Evolutionary conservation across 306 rosid species (phyloP).

Genomic region (Pyrus pyrifolia): DNA sequence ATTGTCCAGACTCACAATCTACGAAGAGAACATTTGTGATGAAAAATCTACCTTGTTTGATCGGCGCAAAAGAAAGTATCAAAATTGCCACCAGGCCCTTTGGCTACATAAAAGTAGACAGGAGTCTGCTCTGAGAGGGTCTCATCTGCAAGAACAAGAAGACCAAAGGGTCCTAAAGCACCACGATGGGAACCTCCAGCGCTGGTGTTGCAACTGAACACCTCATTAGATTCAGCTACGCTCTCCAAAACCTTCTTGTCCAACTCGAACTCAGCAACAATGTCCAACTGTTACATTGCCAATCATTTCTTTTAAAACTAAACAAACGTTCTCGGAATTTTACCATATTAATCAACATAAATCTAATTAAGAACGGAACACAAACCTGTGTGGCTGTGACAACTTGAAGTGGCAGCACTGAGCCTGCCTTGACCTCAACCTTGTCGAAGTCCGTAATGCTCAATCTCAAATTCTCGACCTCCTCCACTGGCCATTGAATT

Average conservation of each 20-base stretch:
- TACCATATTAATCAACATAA: not conserved
- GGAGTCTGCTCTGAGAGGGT: constrained; percentile 69
- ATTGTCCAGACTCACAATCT: no score
- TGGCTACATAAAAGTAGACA: constrained; percentile 60
- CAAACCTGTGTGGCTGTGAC: constrained; percentile 71
- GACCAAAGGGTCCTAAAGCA: constrained; percentile 88
- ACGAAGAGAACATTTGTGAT: not conserved
- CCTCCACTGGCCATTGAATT: constrained; percentile 86
- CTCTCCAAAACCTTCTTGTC: constrained; percentile 52
- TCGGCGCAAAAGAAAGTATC: constrained; percentile 64
- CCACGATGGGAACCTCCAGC: constrained; percentile 62
- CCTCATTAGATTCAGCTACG: constrained; percentile 18
- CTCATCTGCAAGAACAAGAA: constrained; percentile 67
- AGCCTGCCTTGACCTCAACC: constrained; percentile 48
- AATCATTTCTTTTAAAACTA: not conserved
- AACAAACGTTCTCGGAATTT: not conserved
- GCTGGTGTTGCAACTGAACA: constrained; percentile 48
- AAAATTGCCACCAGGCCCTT: constrained; percentile 51
- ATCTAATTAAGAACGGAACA: constrained; percentile 3
- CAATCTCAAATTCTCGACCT: constrained; percentile 62
- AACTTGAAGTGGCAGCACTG: constrained; percentile 48
- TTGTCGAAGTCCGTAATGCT: constrained; percentile 34
- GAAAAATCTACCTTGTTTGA: constrained; percentile 50
- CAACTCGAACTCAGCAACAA: constrained; percentile 72
- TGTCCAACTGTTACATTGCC: constrained; percentile 55